Evolutionary conservation across 345 rosid genomes (phyloP).

Genomic region (Sapria himalayana): DNA sequence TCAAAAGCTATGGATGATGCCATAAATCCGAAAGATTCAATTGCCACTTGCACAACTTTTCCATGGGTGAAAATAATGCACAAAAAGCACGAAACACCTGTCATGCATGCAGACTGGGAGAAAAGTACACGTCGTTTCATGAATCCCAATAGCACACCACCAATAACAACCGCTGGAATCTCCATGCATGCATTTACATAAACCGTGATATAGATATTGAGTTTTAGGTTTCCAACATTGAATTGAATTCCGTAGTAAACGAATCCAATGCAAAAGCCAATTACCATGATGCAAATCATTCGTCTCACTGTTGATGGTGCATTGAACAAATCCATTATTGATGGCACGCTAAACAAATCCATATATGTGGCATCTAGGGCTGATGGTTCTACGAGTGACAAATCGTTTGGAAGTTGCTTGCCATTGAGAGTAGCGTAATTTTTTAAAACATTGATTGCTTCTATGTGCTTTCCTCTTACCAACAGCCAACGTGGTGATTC

Average conservation of each 20-base stretch:
- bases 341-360: not conserved
- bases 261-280: slow-evolving; percentile 48
- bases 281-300: slow-evolving; percentile 24
- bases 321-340: slow-evolving; percentile 27
- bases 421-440: slow-evolving; percentile 29
- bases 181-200: slow-evolving; percentile 52
- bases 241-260: slow-evolving; percentile 61
- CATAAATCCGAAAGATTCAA: slow-evolving; percentile 49
- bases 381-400: slow-evolving; percentile 19
- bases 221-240: slow-evolving; percentile 47
- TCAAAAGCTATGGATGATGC: slow-evolving; percentile 40
- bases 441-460: slow-evolving; percentile 30
- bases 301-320: slow-evolving; percentile 46
- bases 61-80: slow-evolving; percentile 29
- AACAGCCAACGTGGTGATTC: slow-evolving; percentile 80
- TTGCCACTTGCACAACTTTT: slow-evolving; percentile 12
- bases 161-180: slow-evolving; percentile 46
- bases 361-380: no score
- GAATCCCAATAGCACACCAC: slow-evolving; percentile 23
- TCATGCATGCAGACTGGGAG: slow-evolving; percentile 23
- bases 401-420: slow-evolving; percentile 21
- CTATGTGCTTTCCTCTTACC: slow-evolving; percentile 24
- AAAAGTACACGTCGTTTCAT: slow-evolving; percentile 33
- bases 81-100: slow-evolving; percentile 28
- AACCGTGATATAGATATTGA: slow-evolving; percentile 35